These are phyloP conservation scores for Aciculosporium take DNA, from an alignment of 2,329 filamentous ascomycete genomes.

Conservation along the genomic window DNA sequence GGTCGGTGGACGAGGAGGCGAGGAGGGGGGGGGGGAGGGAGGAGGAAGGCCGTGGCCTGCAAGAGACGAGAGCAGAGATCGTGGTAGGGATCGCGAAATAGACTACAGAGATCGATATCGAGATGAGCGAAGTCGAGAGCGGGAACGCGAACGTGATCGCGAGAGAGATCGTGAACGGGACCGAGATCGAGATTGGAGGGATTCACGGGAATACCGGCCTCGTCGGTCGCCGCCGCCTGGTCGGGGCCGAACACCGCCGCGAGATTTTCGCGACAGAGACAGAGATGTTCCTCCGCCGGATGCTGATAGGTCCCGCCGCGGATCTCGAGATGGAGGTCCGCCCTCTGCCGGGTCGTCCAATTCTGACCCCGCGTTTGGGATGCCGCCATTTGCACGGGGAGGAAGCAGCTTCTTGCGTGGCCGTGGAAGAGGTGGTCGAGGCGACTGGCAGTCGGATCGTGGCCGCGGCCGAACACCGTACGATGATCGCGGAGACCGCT, in stretches of 20 bases:
- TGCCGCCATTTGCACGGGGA: constrained; percentile 37
- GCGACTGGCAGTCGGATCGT: constrained; percentile 28
- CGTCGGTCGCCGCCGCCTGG: constrained; percentile 46
- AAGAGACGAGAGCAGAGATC: constrained; percentile 48
- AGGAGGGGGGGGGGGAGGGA: constrained; percentile 43
- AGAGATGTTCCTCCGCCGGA: constrained; percentile 49
- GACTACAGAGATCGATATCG: constrained; percentile 5
- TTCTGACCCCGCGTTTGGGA: constrained; percentile 49
- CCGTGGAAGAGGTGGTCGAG: constrained; percentile 32
- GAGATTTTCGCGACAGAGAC: constrained; percentile 49
- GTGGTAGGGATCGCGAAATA: constrained; percentile 18
- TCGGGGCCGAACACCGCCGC: constrained; percentile 50
- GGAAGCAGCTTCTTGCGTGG: constrained; percentile 42
- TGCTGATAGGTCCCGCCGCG: constrained; percentile 50
- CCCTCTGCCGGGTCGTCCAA: constrained; percentile 56
- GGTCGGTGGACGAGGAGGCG: constrained; percentile 22
- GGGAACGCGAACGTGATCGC: constrained; percentile 42
- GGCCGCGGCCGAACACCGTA: constrained; percentile 43
- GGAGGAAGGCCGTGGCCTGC: constrained; percentile 42
- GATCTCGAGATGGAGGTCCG: constrained; percentile 55
- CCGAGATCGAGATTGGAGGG: constrained; percentile 33
- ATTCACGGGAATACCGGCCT: constrained; percentile 22
- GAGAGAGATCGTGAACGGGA: constrained; percentile 32
- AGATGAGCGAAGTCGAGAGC: constrained; percentile 32
- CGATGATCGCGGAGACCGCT: constrained; percentile 46